phyloP scores from a whole-genome alignment of 257 asterid species.

The Fraxinus cuspidata region DNA sequence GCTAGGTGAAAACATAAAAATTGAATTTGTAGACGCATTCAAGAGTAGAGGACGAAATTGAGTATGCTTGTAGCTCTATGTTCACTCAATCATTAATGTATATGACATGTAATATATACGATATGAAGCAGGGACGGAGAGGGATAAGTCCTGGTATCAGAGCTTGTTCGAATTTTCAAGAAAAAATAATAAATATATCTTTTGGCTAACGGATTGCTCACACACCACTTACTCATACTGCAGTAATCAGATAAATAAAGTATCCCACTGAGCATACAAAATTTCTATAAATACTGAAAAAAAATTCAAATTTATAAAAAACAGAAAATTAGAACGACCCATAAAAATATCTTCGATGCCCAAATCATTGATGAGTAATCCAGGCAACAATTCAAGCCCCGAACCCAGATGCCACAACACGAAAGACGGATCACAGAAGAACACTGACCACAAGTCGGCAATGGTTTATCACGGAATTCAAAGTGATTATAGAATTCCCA shows the following conservation, averaged over 20 bases:
- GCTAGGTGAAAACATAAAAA: not conserved
- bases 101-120: not conserved
- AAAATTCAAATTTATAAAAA: not conserved
- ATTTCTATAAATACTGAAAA: not conserved
- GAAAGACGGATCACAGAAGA: slow-evolving; percentile 30
- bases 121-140: not conserved
- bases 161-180: not conserved
- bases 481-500: slow-evolving; percentile 8
- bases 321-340: not conserved
- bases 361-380: slow-evolving; percentile 29
- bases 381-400: not conserved
- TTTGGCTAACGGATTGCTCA: not conserved
- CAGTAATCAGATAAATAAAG: slow-evolving; percentile 23
- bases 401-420: slow-evolving; percentile 20
- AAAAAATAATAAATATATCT: not conserved
- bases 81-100: not conserved
- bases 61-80: not conserved
- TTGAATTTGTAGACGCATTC: not conserved
- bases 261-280: slow-evolving; percentile 15
- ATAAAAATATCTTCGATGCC: slow-evolving; percentile 20
- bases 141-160: not conserved
- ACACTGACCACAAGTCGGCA: slow-evolving; percentile 22
- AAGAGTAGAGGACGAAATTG: not conserved
- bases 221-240: not conserved
- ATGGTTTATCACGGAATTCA: slow-evolving; percentile 5